phyloP scores from a whole-genome alignment of 1,139 yeast genomes.

The Hansenula lynferdii region DNA sequence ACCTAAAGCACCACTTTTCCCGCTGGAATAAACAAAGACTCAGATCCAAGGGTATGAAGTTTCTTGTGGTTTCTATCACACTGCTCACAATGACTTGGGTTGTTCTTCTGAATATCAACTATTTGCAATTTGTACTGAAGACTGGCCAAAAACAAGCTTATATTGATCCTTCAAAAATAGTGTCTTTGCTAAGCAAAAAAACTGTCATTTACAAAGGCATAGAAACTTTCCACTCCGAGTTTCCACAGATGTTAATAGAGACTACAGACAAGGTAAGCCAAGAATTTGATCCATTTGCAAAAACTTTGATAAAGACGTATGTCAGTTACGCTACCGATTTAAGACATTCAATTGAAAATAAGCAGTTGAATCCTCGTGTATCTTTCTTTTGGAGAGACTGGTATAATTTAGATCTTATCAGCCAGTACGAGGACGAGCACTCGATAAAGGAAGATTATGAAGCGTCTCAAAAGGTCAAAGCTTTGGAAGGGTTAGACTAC shows the following conservation, averaged over 20 bases:
- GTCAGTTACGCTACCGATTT: background rate
- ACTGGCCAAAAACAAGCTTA: too few species aligned
- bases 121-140: too few species aligned
- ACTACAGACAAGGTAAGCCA: background rate
- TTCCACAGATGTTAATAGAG: background rate
- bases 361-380: background rate
- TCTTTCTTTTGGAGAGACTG: slow-evolving; percentile 3
- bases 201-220: background rate
- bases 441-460: background rate
- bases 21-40: too few species aligned
- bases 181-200: background rate
- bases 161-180: background rate
- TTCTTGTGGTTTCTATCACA: too few species aligned
- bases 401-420: background rate
- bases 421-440: background rate
- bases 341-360: background rate
- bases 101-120: too few species aligned
- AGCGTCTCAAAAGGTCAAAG: background rate
- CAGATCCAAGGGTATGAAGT: too few species aligned
- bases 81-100: too few species aligned
- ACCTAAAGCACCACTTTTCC: too few species aligned
- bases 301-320: background rate
- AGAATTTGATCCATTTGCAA: background rate
- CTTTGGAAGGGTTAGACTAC: background rate
- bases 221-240: background rate